Conservation (phyloP, 768 basidiomycete genomes). For the Rickenella mellea region DNA sequence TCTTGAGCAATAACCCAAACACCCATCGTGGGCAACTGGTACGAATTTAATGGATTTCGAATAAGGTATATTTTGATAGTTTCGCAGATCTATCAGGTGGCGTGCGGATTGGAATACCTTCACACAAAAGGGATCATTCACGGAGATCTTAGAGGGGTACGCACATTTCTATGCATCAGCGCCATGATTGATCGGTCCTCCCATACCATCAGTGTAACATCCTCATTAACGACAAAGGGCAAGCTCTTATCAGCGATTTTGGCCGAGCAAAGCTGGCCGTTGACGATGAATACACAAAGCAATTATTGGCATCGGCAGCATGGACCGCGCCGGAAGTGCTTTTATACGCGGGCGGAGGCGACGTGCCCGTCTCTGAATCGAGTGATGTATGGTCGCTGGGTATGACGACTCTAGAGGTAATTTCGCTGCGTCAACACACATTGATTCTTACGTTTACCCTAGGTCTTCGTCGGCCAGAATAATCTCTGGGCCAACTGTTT, state of each 20-base stretch:
- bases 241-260: background rate
- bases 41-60: no score
- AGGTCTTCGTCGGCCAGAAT: no score
- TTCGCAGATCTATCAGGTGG: background rate
- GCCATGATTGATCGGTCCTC: background rate
- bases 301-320: background rate
- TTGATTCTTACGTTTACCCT: no score
- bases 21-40: no score
- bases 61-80: no score
- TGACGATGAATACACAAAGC: background rate
- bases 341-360: background rate
- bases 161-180: background rate
- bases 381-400: background rate
- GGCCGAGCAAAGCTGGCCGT: background rate
- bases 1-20: no score
- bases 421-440: no score
- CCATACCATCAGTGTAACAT: background rate
- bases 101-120: background rate
- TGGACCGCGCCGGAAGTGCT: background rate
- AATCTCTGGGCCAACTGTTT: no score
- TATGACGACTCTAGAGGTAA: background rate
- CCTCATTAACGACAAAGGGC: background rate
- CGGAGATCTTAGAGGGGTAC: background rate
- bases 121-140: background rate
- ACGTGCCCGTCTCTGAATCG: background rate